Evolutionary conservation across 2,329 filamentous ascomycete genomes (phyloP).

Genomic region (Aurifilum marmelostoma): DNA sequence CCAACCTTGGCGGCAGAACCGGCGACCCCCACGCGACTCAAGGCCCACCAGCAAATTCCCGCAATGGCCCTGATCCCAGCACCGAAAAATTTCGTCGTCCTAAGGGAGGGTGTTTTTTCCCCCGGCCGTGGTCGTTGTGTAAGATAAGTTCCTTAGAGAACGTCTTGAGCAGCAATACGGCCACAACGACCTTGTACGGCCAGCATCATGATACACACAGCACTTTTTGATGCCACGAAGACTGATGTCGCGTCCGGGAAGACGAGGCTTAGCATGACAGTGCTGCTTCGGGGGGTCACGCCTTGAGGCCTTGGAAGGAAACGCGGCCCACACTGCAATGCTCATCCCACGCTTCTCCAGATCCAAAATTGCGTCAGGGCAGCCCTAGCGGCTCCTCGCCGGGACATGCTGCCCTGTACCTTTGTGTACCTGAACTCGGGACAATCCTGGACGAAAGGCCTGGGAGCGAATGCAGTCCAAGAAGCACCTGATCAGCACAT

Average conservation of each 20-base stretch:
- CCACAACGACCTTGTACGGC: neutral
- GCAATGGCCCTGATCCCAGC: constrained; percentile 10
- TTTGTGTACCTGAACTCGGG: constrained; percentile 21
- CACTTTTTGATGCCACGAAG: neutral
- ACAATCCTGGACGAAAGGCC: neutral
- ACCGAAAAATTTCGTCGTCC: constrained; percentile 11
- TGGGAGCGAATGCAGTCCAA: too few relatives aligned
- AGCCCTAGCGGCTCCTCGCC: constrained; percentile 17
- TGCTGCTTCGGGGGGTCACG: neutral
- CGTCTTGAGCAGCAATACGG: neutral
- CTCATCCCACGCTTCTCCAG: constrained; percentile 30
- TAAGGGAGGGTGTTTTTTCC: neutral
- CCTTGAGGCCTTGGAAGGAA: constrained; percentile 19
- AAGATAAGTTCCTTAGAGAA: neutral
- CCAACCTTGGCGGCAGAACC: constrained; percentile 2
- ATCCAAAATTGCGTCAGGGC: constrained; percentile 30
- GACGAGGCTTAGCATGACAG: neutral
- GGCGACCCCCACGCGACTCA: constrained; percentile 25
- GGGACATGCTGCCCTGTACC: constrained; percentile 17
- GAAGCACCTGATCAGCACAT: too few relatives aligned
- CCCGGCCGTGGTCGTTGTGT: neutral
- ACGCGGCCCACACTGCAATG: constrained; percentile 25
- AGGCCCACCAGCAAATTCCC: constrained; percentile 15
- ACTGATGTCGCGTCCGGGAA: neutral
- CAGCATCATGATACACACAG: too few relatives aligned